Conservation (phyloP, 1,284 basidiomycete species). For the Heterobasidion annosum region DNA sequence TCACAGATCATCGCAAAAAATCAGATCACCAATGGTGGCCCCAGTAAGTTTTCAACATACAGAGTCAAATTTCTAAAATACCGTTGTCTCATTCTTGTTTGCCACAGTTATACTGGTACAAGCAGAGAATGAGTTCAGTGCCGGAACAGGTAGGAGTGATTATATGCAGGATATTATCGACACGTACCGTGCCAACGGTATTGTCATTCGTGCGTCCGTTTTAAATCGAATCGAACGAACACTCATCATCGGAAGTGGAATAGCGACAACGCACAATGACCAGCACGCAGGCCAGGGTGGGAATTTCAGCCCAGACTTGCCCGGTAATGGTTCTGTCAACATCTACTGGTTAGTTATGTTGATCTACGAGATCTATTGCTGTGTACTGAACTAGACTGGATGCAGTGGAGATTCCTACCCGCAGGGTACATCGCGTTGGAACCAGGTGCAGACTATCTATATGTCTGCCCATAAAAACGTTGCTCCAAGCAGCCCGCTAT, state of each 20-base stretch:
- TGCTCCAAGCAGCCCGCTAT: constrained; percentile 37
- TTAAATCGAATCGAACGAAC: not conserved
- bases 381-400: too few relatives aligned
- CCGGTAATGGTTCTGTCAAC: constrained; percentile 32
- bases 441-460: constrained; percentile 38
- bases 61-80: not conserved
- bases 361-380: too few relatives aligned
- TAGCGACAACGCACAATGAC: too few relatives aligned
- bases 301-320: constrained; percentile 37
- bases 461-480: constrained; percentile 31
- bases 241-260: too few relatives aligned
- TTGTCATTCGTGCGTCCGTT: constrained; percentile 33
- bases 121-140: constrained; percentile 50
- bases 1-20: constrained; percentile 38
- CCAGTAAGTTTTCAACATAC: constrained; percentile 22
- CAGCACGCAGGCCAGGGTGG: constrained; percentile 29
- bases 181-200: constrained; percentile 33
- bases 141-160: constrained; percentile 25
- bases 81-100: not conserved
- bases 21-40: constrained; percentile 43
- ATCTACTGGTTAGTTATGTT: constrained; percentile 31
- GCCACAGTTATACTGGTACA: constrained; percentile 30
- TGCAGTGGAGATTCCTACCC: constrained; percentile 40
- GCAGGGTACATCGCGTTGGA: constrained; percentile 34
- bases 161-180: constrained; percentile 45